phyloP scores from a whole-genome alignment of 345 rosid species.

The Eucalyptus sp. region DNA sequence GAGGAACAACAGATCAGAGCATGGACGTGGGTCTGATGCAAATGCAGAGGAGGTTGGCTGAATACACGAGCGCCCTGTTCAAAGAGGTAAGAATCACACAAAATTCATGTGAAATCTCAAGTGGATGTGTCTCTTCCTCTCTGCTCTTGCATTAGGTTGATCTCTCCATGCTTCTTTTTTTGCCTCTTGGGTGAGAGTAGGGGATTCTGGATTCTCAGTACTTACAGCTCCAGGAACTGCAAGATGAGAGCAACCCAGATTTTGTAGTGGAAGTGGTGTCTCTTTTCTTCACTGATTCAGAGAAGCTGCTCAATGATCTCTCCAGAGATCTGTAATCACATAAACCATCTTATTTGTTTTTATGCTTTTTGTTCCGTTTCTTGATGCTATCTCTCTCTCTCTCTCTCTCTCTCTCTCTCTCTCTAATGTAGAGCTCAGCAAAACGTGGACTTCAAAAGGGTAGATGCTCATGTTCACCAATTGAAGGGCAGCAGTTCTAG shows the following conservation, averaged over 20 bases:
- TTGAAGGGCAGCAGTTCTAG: slow-evolving; percentile 98
- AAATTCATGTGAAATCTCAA: not conserved
- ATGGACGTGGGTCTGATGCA: slow-evolving; percentile 56
- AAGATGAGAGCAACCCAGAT: slow-evolving; percentile 96
- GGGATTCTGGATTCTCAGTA: slow-evolving; percentile 83
- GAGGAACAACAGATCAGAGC: not conserved
- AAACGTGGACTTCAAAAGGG: slow-evolving; percentile 69
- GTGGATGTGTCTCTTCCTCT: not conserved
- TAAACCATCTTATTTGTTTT: not conserved
- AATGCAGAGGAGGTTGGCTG: slow-evolving; percentile 73
- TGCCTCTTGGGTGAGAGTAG: slow-evolving; percentile 7
- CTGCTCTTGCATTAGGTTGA: not conserved
- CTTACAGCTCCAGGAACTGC: slow-evolving; percentile 77
- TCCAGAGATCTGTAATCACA: slow-evolving; percentile 43
- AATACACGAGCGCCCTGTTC: slow-evolving; percentile 68
- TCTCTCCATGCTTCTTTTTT: not conserved
- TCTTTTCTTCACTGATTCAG: slow-evolving; percentile 89
- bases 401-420: not conserved
- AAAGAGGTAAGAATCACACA: slow-evolving; percentile 36
- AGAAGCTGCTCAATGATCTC: slow-evolving; percentile 81
- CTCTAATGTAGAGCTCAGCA: slow-evolving; percentile 45
- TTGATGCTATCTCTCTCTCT: not conserved
- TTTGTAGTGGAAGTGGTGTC: slow-evolving; percentile 91
- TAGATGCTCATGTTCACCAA: slow-evolving; percentile 91
- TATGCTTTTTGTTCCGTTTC: not conserved